Conservation (phyloP, 2,329 filamentous ascomycete genomes). For the Aspergillus calidoustus region DNA sequence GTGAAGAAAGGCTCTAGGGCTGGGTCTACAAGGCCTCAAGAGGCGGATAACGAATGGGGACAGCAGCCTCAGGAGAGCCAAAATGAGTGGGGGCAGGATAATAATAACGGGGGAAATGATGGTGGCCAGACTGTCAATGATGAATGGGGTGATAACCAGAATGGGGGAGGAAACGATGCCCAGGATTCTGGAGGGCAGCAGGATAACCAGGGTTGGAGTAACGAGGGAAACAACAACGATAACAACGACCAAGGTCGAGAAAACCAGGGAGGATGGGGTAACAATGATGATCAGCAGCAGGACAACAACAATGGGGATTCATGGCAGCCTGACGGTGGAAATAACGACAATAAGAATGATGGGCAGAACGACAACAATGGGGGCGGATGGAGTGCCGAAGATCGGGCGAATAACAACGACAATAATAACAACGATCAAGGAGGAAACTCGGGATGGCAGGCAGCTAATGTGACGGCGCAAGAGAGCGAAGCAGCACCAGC, state of each 20-base stretch:
- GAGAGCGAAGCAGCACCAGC: not conserved
- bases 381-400: not conserved
- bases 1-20: not conserved
- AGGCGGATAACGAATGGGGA: not conserved
- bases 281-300: not conserved
- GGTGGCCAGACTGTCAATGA: not conserved
- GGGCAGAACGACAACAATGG: not conserved
- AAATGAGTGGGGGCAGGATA: not conserved
- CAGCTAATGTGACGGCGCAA: not conserved
- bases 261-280: not conserved
- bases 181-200: not conserved
- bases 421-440: not conserved
- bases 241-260: conserved; percentile 1
- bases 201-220: not conserved
- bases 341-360: not conserved
- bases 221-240: not conserved
- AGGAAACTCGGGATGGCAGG: too few species aligned
- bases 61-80: not conserved
- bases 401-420: not conserved
- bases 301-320: not conserved
- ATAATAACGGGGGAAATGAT: not conserved
- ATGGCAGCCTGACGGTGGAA: not conserved
- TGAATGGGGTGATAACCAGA: not conserved
- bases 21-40: conserved; percentile 1
- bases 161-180: not conserved